Base-by-base conservation (phyloP, 805 yeast species). In the Scheffersomyces stipitis region DNA sequence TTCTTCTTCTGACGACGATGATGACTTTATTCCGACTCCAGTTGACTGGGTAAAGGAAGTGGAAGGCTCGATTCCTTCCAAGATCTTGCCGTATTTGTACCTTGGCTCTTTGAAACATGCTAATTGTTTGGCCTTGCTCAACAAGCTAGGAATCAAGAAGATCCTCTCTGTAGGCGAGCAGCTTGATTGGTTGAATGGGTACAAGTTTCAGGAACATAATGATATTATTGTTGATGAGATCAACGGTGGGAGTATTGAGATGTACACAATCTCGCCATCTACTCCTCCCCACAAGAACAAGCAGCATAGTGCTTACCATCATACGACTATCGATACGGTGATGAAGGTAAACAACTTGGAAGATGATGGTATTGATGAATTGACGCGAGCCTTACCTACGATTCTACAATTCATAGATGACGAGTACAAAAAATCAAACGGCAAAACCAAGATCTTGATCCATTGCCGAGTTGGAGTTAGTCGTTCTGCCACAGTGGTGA, bases 381-480 rank as follows among this genome's bases (percentile, higher is more conserved):
- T 90, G 33, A 71, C 83, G 0, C 62, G 64, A 26, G 75, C 83
- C 3, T 66, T 90, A 30, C 78, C 81, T 10, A 71, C 72, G 27
- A 81, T 90, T 15, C 64, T 91, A 28, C 66, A 74, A 1, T 86
- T 80, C 52, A 76, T 89, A 34, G 83, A 86, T 36, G 75, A 55
- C 28, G 50, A 45, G 29, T 38, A 42, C 20, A 23, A 34, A 15
- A 38, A 36, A 30, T 44, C 56, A 5, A 44, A 47, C 15, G 66
- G 61, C 4, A 37, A 49, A 14, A 52, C 61, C 18, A 60, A 45
- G 46, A 64, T 67, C 14, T 67, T 91, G 42, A 90, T 91, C 8
- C 98, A 91, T 58, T 91, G 98, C 52, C 85, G 95, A 54, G 97
- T 88, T 32, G 98, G 98, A 0, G 98, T 91, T 3, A 86, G 96